Evolutionary conservation across 768 basidiomycete species (phyloP).

Genomic region (Calocybe indica): DNA sequence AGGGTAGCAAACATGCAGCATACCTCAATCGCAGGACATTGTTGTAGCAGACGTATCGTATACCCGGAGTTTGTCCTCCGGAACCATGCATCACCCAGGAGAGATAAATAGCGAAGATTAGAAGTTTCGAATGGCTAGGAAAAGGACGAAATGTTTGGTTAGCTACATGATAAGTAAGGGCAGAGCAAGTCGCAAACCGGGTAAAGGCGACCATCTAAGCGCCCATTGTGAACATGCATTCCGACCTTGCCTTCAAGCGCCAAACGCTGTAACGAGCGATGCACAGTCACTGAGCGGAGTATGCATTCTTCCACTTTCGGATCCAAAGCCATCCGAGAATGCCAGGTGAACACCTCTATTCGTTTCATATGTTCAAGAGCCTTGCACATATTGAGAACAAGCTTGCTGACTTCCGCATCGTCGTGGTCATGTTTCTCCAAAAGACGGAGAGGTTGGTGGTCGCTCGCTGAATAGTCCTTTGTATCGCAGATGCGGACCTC

Average conservation of each 20-base stretch:
- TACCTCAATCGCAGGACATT: conserved; percentile 23
- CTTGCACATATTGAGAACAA: conserved; percentile 29
- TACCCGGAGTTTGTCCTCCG: too few species aligned
- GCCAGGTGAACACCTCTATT: conserved; percentile 40
- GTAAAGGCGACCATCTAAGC: conserved; percentile 26
- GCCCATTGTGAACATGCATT: conserved; percentile 25
- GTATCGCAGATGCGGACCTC: conserved; percentile 40
- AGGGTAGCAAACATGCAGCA: not conserved
- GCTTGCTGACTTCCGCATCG: conserved; percentile 21
- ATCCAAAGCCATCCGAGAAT: conserved; percentile 18
- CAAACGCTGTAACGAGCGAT: conserved; percentile 26
- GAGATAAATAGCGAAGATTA: conserved; percentile 9
- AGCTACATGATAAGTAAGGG: not conserved
- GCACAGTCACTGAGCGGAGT: conserved; percentile 22
- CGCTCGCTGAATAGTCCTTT: conserved; percentile 27
- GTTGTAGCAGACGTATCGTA: conserved; percentile 5
- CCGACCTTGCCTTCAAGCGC: conserved; percentile 33
- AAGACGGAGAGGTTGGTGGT: conserved; percentile 35
- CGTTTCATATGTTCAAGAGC: conserved; percentile 37
- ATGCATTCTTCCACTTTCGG: conserved; percentile 33
- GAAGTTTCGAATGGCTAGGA: conserved; percentile 24
- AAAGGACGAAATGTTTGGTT: not conserved
- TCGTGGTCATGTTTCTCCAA: conserved; percentile 20
- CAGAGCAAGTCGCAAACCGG: conserved; percentile 17
- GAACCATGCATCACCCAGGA: too few species aligned